Evolutionary conservation across 2,329 filamentous ascomycete genomes (phyloP), one percentile per base, ranked within the genome.

Genomic region (Furcasterigmium sp.): DNA sequence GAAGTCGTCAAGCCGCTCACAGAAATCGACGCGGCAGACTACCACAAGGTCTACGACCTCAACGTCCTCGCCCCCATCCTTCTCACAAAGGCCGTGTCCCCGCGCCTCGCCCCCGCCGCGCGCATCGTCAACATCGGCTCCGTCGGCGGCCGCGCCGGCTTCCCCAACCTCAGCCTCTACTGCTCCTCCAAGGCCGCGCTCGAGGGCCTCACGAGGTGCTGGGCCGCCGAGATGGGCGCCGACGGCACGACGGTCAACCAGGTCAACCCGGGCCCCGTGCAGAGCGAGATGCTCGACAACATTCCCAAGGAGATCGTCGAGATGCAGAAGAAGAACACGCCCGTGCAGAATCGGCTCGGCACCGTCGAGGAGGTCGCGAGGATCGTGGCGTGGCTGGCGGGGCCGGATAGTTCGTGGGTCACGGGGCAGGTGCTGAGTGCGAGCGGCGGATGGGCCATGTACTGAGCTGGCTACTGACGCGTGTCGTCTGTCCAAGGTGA

Each of bases 71-170:
- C 38, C 17, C 44, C 44, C 11, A 26, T 46, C 5, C 35, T 46
- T 28, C 42, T 46, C 39, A 26, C 35, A 3, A 39, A 46, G 13
- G 40, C 44, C 5, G 40, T 36, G 8, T 20, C 32, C 6, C 44
- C 44, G 2, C 35, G 9, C 17, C 44, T 45, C 20, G 34, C 34
- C 17, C 26, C 32, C 1, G 26, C 36, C 14, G 44, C 39, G 8
- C 44, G 44, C 28, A 45, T 45, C 29, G 23, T 45, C 35, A 43
- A 45, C n/a, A 39, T 45, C 28, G 37, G 34, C 4, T 45, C 44
- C 21, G 20, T 45, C 35, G 44, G 39, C 6, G 44, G 39, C 3
- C 44, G 44, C 11, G 30, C 34, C 14, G 26, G 25, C 40, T 45
- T 42, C 21, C 15, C 26, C 3, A 37, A 35, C 7, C 28, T 41